Evolutionary conservation across 73 alveolate species (phyloP), one percentile per base, ranked within the genome.

Genomic region (Halteria grandinella): DNA sequence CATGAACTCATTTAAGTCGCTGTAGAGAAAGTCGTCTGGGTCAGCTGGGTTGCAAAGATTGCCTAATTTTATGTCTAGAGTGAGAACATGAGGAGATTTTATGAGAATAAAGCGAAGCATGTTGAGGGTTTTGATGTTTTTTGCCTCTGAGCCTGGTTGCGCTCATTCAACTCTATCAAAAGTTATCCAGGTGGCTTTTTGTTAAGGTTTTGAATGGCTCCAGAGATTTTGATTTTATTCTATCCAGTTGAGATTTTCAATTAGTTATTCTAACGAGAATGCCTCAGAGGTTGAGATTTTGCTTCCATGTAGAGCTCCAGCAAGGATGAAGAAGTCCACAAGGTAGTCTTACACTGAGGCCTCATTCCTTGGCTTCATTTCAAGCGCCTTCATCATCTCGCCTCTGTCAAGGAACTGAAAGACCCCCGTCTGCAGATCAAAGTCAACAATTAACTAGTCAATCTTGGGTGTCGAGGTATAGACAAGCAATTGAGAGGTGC

Each of bases 401-500:
- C 36, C 31, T 66, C 29, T 44, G 41, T 66, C 80, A 14, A 66
- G 43, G 32, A 27, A 66, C 7, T 54, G 32, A 23, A 66, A 66
- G 25, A 18, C 8, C 3, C 45, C 45, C 37, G 43, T 66, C 15
- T 47, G 34, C 8, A 66, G 23, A 29, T 66, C 80, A 28, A 66
- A 66, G 52, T 66, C 80, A 7, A 66, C 80, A 5, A 66, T 66
- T 11, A 66, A 52, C 29, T 66, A 36, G 43, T 47, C 80, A 25
- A n/a, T n/a, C n/a, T n/a, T n/a, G n/a, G n/a, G n/a, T n/a, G n/a
- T n/a, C n/a, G 53, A 41, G 29, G 43, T 66, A 44, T 66, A 66
- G 5, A 66, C 24, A 3, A 66, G 41, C 0, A 66, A 18, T 66
- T 66, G 43, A 1, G 80, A 23, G 1, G 80, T 45, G 28, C 80